These are phyloP conservation scores for Dipteronia sinensis DNA, from an alignment of 345 rosid genomes.

Conservation along the genomic window DNA sequence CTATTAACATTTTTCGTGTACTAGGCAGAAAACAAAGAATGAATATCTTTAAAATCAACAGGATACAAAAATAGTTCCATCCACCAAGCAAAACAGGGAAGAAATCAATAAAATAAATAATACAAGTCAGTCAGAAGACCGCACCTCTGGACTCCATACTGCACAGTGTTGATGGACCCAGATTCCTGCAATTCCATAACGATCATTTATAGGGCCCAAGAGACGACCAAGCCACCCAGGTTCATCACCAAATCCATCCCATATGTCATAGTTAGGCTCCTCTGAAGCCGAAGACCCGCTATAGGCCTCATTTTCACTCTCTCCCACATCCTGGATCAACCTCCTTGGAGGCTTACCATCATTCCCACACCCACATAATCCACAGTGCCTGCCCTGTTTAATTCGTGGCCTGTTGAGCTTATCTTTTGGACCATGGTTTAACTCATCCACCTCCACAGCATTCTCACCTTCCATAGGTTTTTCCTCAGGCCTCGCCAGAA, in stretches of 20 bases:
- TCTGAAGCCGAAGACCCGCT: constrained; percentile 87
- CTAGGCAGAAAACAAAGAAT: neutral
- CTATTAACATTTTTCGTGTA: neutral
- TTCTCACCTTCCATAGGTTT: constrained; percentile 39
- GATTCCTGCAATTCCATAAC: constrained; percentile 93
- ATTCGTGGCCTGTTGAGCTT: constrained; percentile 45
- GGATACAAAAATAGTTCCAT: neutral
- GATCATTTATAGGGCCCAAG: constrained; percentile 92
- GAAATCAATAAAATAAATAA: neutral
- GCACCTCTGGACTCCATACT: constrained; percentile 99
- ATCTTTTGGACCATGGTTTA: constrained; percentile 35
- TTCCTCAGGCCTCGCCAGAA: constrained; percentile 36
- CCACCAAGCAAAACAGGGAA: constrained; percentile 3
- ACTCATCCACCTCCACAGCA: constrained; percentile 29
- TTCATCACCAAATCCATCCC: constrained; percentile 97
- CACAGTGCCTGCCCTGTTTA: constrained; percentile 86
- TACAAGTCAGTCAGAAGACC: constrained; percentile 16
- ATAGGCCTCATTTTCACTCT: constrained; percentile 75
- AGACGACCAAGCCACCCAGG: constrained; percentile 96
- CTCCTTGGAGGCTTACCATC: constrained; percentile 94
- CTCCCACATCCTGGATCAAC: constrained; percentile 62
- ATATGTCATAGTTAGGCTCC: constrained; percentile 76
- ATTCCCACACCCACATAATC: constrained; percentile 93
- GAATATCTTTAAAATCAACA: constrained; percentile 4
- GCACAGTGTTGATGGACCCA: constrained; percentile 99